Conservation (phyloP, 129 eudicot species). For the Solidago caesia region DNA sequence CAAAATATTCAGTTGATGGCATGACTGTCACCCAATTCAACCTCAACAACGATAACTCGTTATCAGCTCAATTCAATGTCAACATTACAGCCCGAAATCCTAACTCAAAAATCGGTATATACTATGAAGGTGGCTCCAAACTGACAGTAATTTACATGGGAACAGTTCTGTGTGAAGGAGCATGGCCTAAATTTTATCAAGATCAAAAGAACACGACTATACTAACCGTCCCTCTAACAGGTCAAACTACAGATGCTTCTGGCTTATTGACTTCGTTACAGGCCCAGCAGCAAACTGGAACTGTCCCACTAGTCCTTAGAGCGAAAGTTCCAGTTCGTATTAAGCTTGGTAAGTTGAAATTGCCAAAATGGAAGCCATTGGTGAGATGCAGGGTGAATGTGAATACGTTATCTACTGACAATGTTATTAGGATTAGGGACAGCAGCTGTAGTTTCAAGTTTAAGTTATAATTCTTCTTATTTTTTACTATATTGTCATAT, state of each 20-base stretch:
- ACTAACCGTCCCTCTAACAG: slow-evolving; percentile 41
- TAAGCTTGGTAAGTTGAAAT: slow-evolving; percentile 65
- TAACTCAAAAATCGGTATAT: slow-evolving; percentile 75
- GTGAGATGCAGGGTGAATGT: slow-evolving; percentile 68
- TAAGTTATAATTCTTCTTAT: slow-evolving; percentile 41
- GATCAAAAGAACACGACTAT: slow-evolving; percentile 81
- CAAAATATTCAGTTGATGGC: slow-evolving; percentile 71
- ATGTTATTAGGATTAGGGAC: slow-evolving; percentile 52
- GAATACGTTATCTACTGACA: slow-evolving; percentile 51
- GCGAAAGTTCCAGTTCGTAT: slow-evolving; percentile 73
- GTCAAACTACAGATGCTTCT: slow-evolving; percentile 47
- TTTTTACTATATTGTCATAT: background rate
- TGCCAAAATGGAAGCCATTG: slow-evolving; percentile 65
- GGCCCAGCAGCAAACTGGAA: slow-evolving; percentile 56
- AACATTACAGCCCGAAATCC: slow-evolving; percentile 87
- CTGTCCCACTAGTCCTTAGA: slow-evolving; percentile 53
- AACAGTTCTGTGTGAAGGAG: slow-evolving; percentile 61
- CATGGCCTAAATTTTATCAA: slow-evolving; percentile 86
- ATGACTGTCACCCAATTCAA: slow-evolving; percentile 56
- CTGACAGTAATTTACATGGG: slow-evolving; percentile 57
- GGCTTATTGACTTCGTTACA: slow-evolving; percentile 40
- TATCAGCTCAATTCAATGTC: slow-evolving; percentile 69
- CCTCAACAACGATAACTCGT: slow-evolving; percentile 43
- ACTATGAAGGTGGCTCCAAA: slow-evolving; percentile 61
- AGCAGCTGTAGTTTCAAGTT: slow-evolving; percentile 65